Evolutionary conservation across 176 grass and related monocot genomes (phyloP).

Genomic region (Phoenix roebelenii): DNA sequence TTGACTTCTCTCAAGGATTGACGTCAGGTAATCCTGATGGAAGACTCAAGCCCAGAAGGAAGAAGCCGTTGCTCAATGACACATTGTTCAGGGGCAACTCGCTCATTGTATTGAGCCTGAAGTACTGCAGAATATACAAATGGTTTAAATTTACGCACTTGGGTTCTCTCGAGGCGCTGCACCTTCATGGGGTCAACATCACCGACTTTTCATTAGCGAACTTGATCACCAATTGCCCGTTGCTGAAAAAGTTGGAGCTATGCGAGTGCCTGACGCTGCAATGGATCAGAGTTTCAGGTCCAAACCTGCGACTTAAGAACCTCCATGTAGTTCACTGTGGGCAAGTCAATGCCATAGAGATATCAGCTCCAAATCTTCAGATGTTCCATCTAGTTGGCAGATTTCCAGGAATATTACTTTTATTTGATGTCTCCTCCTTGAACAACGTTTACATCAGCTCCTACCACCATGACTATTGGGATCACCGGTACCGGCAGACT

Average conservation of each 20-base stretch:
- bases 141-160: not conserved
- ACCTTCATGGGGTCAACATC: not conserved
- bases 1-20: too few species aligned
- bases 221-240: not conserved
- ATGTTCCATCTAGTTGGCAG: not conserved
- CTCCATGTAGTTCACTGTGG: not conserved
- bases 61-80: too few species aligned
- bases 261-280: not conserved
- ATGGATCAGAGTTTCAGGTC: not conserved
- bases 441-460: not conserved
- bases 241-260: not conserved
- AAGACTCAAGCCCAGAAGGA: too few species aligned
- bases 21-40: too few species aligned
- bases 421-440: slow-evolving; percentile 1
- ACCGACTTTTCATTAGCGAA: not conserved
- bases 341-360: not conserved
- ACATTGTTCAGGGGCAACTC: too few species aligned
- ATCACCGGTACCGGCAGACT: too few species aligned
- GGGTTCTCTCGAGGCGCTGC: not conserved
- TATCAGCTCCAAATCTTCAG: slow-evolving; percentile 1
- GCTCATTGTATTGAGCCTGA: too few species aligned
- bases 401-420: not conserved
- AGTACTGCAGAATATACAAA: too few species aligned
- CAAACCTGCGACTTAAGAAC: not conserved
- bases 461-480: too few species aligned